Evolutionary conservation across 139 green algal species (phyloP), one percentile per base, ranked within the genome.

Genomic region (Chlamydomonas incerta): DNA sequence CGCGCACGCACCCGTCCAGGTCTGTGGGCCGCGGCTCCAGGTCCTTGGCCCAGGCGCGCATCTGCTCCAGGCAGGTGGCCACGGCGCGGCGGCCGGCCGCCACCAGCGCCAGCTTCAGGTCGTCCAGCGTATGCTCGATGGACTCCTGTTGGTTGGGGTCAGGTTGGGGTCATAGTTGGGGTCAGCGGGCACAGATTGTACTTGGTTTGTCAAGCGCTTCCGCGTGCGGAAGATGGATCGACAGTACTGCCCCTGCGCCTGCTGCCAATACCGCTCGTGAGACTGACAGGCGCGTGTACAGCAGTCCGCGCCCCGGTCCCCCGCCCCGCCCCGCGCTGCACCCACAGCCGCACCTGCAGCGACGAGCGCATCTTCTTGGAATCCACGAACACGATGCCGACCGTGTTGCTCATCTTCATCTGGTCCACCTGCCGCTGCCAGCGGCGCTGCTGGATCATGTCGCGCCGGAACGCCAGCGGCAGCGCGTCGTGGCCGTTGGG

Each of bases 371-470:
- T 91, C 4, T 77, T 88, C 75, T 93, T 94, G 34, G 81, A 89
- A 73, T 96, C 93, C 23, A 96, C 89, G 35, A 88, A 90, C 57
- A 96, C 67, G 46, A 90, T 89, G 33, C 88, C 88, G 26, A 88
- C 33, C 13, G 72, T 88, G 73, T 80, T 86, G 65, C 76, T 90
- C 74, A 94, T 92, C 85, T 94, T 94, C 92, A 96, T 95, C 79
- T 92, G 91, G 20, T 96, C 93, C n/a, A 87, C 86, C 80, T 75
- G 47, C 10, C 81, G 74, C 35, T 72, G 66, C 87, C 87, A 90
- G 29, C 81, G 57, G 1, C 87, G 73, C 81, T 88, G 74, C 74
- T 88, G 87, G 74, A 88, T n/a, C 65, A 90, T 26, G 81, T 90
- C 87, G 0, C n/a, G 62, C 6, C 81, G 55, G 31, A 90, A 83